Evolutionary conservation across 1,284 basidiomycete genomes (phyloP).

Genomic region (Mrakiaceae sp.): DNA sequence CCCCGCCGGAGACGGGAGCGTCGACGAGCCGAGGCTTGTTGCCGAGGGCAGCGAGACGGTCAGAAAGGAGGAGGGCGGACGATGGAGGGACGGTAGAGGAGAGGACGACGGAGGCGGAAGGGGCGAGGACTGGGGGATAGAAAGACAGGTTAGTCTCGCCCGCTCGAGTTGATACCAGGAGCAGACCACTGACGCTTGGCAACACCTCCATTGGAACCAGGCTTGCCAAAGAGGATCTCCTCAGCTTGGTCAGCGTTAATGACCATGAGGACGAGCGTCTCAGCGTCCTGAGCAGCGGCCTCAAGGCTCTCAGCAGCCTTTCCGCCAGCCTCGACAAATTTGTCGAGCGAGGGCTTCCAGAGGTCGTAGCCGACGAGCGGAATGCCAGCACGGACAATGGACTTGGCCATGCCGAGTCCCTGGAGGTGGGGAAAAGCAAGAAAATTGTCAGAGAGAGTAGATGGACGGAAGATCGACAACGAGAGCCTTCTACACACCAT

Average conservation of each 20-base stretch:
- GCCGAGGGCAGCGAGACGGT: constrained; percentile 23
- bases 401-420: constrained; percentile 23
- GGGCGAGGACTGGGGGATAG: constrained; percentile 22
- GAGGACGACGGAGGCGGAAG: constrained; percentile 28
- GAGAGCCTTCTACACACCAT: neutral
- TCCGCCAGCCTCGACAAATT: constrained; percentile 21
- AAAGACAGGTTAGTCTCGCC: neutral
- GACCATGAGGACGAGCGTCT: constrained; percentile 31
- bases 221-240: constrained; percentile 24
- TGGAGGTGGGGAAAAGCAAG: neutral
- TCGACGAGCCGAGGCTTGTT: constrained; percentile 28
- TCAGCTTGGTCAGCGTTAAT: constrained; percentile 26
- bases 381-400: constrained; percentile 23
- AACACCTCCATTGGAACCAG: neutral
- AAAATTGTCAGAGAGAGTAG: neutral
- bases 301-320: constrained; percentile 17
- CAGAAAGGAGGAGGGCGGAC: constrained; percentile 22
- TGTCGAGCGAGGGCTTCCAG: constrained; percentile 27
- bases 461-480: neutral
- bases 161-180: neutral
- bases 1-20: constrained; percentile 32
- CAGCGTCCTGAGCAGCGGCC: constrained; percentile 23
- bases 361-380: constrained; percentile 29
- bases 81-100: constrained; percentile 35
- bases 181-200: neutral